Conservation (phyloP, 176 grass and related monocot genomes). For the Carex myosuroides region DNA sequence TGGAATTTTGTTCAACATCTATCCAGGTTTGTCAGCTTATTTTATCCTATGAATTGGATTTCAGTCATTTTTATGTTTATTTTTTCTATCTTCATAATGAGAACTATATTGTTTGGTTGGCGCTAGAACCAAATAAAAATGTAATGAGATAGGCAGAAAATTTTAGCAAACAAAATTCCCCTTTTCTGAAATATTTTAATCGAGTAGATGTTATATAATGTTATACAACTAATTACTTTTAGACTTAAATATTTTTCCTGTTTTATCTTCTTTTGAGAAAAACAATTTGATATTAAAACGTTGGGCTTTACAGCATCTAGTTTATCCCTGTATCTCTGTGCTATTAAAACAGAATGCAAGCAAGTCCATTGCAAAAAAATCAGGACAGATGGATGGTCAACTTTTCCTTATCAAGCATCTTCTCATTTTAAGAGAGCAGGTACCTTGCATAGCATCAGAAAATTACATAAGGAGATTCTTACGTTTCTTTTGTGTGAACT, state of each 20-base stretch:
- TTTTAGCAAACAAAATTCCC: neutral
- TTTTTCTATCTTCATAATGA: conserved; percentile 14
- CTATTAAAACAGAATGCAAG: conserved; percentile 63
- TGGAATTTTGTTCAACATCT: conserved; percentile 89
- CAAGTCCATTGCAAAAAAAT: conserved; percentile 80
- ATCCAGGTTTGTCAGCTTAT: conserved; percentile 61
- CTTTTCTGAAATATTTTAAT: neutral
- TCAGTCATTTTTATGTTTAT: neutral
- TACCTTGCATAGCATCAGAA: neutral
- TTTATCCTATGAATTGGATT: neutral
- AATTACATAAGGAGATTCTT: neutral
- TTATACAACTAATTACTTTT: neutral
- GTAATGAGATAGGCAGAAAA: neutral
- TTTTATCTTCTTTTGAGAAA: no score
- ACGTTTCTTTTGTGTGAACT: neutral
- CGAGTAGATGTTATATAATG: neutral
- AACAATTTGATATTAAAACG: neutral
- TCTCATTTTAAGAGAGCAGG: conserved; percentile 96
- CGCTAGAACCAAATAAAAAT: neutral
- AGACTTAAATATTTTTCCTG: conserved; percentile 12
- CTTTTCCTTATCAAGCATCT: conserved; percentile 98
- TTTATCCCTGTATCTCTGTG: conserved; percentile 25
- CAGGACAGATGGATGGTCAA: conserved; percentile 75
- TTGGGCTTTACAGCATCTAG: neutral
- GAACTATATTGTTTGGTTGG: neutral